These are phyloP conservation scores for Lathyrus sativus DNA, from an alignment of 306 rosid species.

Conservation along the genomic window DNA sequence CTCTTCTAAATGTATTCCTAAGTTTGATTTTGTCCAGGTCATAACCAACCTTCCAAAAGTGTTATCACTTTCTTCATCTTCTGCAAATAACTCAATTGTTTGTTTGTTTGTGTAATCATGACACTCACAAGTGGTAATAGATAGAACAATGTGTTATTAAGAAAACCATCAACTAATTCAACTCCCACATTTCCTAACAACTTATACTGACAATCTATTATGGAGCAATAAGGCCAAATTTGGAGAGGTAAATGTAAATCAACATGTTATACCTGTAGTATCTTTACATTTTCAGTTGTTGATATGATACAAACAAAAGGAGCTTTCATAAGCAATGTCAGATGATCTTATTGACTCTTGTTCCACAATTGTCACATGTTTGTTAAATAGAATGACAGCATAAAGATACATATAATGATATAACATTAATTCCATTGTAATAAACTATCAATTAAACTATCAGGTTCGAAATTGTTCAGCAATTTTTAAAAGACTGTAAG, in stretches of 20 bases:
- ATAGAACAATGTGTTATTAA: too few relatives aligned
- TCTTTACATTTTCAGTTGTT: constrained; percentile 2
- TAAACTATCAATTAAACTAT: constrained; percentile 27
- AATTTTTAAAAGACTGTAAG: constrained; percentile 82
- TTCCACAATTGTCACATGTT: constrained; percentile 12
- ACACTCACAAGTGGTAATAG: too few relatives aligned
- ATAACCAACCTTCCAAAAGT: too few relatives aligned
- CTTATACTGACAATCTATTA: neutral
- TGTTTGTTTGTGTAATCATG: too few relatives aligned
- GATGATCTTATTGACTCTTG: constrained; percentile 7
- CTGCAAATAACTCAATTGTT: too few relatives aligned
- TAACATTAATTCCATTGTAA: neutral
- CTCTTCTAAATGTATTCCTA: too few relatives aligned
- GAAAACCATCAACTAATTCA: too few relatives aligned
- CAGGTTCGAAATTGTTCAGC: constrained; percentile 71
- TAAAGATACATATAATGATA: constrained; percentile 1
- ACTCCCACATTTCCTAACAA: neutral
- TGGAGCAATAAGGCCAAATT: neutral
- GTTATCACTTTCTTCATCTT: too few relatives aligned
- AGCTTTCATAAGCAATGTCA: constrained; percentile 1
- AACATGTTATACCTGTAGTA: neutral
- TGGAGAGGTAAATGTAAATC: constrained; percentile 12
- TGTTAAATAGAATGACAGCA: constrained; percentile 22
- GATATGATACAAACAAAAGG: constrained; percentile 20
- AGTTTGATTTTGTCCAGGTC: too few relatives aligned